A percentile compares a stretch with the other conserved stretches of the same genome.
phyloP scores from a whole-genome alignment of 805 yeast species.

The Ogataea nitratoaversa region DNA sequence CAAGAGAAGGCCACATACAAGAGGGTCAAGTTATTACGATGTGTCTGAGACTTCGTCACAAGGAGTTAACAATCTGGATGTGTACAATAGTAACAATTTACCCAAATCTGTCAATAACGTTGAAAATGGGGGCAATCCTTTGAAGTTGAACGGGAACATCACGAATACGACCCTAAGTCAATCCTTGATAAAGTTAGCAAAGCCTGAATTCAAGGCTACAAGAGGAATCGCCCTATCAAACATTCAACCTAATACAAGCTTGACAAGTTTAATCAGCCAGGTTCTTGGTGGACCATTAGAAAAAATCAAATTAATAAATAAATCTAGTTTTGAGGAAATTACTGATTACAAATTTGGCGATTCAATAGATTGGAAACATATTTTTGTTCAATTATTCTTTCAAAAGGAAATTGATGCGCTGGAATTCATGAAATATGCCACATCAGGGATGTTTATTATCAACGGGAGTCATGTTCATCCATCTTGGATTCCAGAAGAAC shows the following conservation, averaged over 20 bases:
- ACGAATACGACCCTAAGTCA: neutral
- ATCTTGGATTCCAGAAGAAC: slow-evolving; percentile 37
- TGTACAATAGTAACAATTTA: slow-evolving; percentile 1
- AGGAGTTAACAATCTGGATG: neutral
- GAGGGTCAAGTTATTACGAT: slow-evolving; percentile 4
- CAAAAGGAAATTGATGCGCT: slow-evolving; percentile 49
- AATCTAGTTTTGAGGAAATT: slow-evolving; percentile 12
- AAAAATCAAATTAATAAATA: slow-evolving; percentile 32
- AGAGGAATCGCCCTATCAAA: slow-evolving; percentile 21
- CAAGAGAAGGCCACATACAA: slow-evolving; percentile 6
- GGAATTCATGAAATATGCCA: slow-evolving; percentile 47
- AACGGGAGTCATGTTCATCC: slow-evolving; percentile 52
- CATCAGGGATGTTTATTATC: slow-evolving; percentile 50
- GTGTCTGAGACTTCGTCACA: neutral
- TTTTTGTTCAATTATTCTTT: slow-evolving; percentile 46
- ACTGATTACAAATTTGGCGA: slow-evolving; percentile 9
- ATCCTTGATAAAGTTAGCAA: slow-evolving; percentile 2
- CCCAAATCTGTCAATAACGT: neutral
- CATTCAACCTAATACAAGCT: slow-evolving; percentile 35
- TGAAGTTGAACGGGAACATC: slow-evolving; percentile 15
- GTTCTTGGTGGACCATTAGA: slow-evolving; percentile 71
- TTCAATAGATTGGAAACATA: slow-evolving; percentile 23
- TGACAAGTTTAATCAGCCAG: slow-evolving; percentile 48
- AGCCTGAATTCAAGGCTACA: slow-evolving; percentile 8
- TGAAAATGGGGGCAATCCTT: slow-evolving; percentile 3